These are phyloP conservation scores for Hericium erinaceus DNA, from an alignment of 768 basidiomycete genomes.

Conservation along the genomic window DNA sequence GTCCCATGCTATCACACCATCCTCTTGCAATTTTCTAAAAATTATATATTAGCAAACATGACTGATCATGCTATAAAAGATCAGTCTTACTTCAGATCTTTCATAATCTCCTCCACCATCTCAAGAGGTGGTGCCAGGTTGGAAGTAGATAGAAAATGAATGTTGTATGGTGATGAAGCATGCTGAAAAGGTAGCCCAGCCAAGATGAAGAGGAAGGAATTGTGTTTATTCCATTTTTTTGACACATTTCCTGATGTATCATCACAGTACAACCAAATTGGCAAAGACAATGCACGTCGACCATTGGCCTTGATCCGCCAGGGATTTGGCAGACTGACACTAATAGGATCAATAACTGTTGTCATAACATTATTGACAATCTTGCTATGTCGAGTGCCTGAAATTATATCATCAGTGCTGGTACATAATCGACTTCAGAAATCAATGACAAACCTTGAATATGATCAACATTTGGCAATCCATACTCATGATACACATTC, in stretches of 20 bases:
- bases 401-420: too few relatives aligned
- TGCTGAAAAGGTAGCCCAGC: conserved; percentile 28
- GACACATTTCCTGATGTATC: conserved; percentile 36
- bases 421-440: too few relatives aligned
- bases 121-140: conserved; percentile 33
- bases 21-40: conserved; percentile 20
- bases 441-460: too few relatives aligned
- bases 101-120: conserved; percentile 21
- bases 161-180: conserved; percentile 26
- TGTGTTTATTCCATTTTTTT: conserved; percentile 41
- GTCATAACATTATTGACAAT: too few relatives aligned
- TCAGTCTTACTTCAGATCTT: too few relatives aligned
- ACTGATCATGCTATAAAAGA: too few relatives aligned
- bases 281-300: conserved; percentile 23
- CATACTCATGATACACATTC: too few relatives aligned
- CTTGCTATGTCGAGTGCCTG: too few relatives aligned
- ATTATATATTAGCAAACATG: too few relatives aligned
- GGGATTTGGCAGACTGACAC: not conserved
- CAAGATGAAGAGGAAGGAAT: conserved; percentile 27
- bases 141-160: conserved; percentile 34
- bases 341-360: too few relatives aligned
- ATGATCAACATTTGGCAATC: too few relatives aligned
- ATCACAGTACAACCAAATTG: conserved; percentile 35
- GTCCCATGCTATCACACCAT: conserved; percentile 36
- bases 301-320: conserved; percentile 2